Evolutionary conservation across 2,329 filamentous ascomycete genomes (phyloP), one percentile per base, ranked within the genome.

Genomic region (Alternaria hordeiaustralica): DNA sequence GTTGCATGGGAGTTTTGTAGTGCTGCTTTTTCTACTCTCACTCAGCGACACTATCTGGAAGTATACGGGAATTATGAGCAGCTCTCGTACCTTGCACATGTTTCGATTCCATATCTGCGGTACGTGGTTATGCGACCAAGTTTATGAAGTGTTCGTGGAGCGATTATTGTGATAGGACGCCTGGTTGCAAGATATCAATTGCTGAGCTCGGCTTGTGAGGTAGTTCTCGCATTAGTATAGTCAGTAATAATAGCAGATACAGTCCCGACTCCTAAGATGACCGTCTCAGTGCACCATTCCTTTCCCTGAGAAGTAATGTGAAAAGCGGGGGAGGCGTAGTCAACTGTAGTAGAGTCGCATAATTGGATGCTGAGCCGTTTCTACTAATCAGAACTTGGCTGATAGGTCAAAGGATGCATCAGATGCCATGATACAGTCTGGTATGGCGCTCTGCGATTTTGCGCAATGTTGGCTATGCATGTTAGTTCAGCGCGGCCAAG

Each of bases 311-410:
- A 41, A 41, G 36, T 41, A 0, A 18, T 41, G 15, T 18, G 36
- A 18, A 11, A 18, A 41, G 36, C n/a, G 36, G 36, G 15, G 36
- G n/a, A 41, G 36, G n/a, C 36, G n/a, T 41, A 9, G 36, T 41
- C 36, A 41, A 41, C 15, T 41, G 36, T 11, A 11, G 36, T 10
- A 11, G 1, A 6, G 36, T 41, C n/a, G n/a, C 36, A 18, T 41
- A 11, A 41, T 41, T 18, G n/a, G n/a, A 41, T 41, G 36, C 5
- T 3, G 1, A 11, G 0, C 36, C 1, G n/a, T 0, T 3, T 1
- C 15, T 11, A 11, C 36, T 11, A 6, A 41, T 41, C 36, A 18
- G n/a, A 41, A 41, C 36, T 41, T 11, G 15, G 4, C n/a, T 41
- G n/a, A 18, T 41, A 41, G 36, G 36, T 9, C 36, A 9, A 41